phyloP scores from a whole-genome alignment of 1,284 basidiomycete species.

The Irpex sp. region DNA sequence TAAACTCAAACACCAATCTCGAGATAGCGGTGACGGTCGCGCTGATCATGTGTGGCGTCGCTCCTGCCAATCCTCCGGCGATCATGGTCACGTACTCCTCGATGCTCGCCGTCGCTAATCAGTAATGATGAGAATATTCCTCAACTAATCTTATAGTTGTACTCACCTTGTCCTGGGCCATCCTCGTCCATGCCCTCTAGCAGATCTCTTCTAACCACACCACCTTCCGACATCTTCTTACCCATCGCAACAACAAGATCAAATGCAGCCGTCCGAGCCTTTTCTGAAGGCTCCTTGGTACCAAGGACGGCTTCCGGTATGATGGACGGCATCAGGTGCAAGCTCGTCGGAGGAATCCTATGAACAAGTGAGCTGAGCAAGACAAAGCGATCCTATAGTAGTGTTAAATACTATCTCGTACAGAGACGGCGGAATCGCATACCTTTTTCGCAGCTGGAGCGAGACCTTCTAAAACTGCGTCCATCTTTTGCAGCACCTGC shows the following conservation, averaged over 20 bases:
- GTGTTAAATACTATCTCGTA: not conserved
- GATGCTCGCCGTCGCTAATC: slow-evolving; percentile 69
- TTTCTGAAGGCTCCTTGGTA: slow-evolving; percentile 97
- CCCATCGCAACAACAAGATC: slow-evolving; percentile 92
- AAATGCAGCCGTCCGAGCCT: slow-evolving; percentile 87
- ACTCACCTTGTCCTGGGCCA: slow-evolving; percentile 52
- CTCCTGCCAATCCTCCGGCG: slow-evolving; percentile 90
- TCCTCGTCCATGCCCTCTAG: slow-evolving; percentile 83
- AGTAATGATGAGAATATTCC: slow-evolving; percentile 3
- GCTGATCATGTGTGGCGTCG: slow-evolving; percentile 97
- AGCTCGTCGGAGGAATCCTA: slow-evolving; percentile 62
- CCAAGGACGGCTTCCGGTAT: slow-evolving; percentile 97
- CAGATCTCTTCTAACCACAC: slow-evolving; percentile 75
- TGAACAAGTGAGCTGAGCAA: slow-evolving; percentile 77
- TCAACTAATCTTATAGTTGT: not conserved
- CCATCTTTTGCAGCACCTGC: slow-evolving; percentile 60
- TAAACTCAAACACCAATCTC: slow-evolving; percentile 94
- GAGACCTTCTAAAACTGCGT: slow-evolving; percentile 62
- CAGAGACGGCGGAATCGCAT: not conserved
- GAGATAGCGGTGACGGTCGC: slow-evolving; percentile 95
- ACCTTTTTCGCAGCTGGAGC: slow-evolving; percentile 88
- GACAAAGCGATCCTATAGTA: slow-evolving; percentile 73
- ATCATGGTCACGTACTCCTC: slow-evolving; percentile 98
- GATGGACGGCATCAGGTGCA: slow-evolving; percentile 86
- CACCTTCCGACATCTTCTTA: slow-evolving; percentile 87